These are phyloP conservation scores for Yamadazyma songkhlaensis DNA, from an alignment of 1,139 yeast genomes.

Conservation along the genomic window DNA sequence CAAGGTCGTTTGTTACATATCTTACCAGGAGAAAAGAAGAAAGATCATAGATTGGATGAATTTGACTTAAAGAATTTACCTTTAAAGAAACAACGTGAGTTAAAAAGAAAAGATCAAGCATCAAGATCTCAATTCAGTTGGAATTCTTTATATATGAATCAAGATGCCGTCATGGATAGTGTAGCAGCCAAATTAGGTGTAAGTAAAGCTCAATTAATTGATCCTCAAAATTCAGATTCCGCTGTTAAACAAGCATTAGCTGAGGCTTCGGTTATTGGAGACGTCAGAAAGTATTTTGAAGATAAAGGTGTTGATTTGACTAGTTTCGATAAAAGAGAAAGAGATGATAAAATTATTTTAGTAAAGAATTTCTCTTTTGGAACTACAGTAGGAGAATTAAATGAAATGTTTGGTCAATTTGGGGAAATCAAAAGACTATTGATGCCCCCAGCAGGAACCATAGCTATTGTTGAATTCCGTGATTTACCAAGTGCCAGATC, in stretches of 20 bases:
- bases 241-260: constrained; percentile 98
- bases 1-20: constrained; percentile 94
- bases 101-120: constrained; percentile 82
- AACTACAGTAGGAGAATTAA: constrained; percentile 74
- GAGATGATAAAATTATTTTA: constrained; percentile 77
- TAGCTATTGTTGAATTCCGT: constrained; percentile 90
- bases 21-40: constrained; percentile 79
- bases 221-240: constrained; percentile 81
- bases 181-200: constrained; percentile 86
- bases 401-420: constrained; percentile 73
- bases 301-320: constrained; percentile 79
- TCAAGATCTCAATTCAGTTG: constrained; percentile 85
- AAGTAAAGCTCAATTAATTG: constrained; percentile 76
- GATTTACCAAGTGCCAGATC: constrained; percentile 82
- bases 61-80: constrained; percentile 89
- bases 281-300: constrained; percentile 85
- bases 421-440: constrained; percentile 79
- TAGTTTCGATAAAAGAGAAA: constrained; percentile 66
- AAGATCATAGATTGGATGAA: constrained; percentile 78
- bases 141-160: constrained; percentile 90
- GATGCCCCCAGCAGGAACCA: constrained; percentile 97
- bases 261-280: constrained; percentile 93
- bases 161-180: constrained; percentile 87
- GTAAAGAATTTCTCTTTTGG: constrained; percentile 91
- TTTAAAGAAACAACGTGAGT: constrained; percentile 81